Evolutionary conservation across 352 stramenopile genomes (phyloP).

Genomic region (Pythium periplocum): DNA sequence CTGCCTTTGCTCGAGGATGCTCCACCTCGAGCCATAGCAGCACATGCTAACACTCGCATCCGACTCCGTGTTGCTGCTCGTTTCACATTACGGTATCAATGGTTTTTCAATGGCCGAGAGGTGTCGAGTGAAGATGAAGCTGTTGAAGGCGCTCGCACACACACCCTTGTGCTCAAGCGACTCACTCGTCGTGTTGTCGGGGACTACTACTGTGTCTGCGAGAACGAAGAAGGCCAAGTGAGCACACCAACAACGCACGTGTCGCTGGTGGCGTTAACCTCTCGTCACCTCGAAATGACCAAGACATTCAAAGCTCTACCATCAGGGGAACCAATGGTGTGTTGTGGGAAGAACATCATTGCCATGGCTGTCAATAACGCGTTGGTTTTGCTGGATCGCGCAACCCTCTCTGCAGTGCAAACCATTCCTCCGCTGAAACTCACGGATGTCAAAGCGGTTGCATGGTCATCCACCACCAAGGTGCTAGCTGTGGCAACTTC

Average conservation of each 20-base stretch:
- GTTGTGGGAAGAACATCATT: too few relatives aligned
- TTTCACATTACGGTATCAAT: conserved; percentile 36
- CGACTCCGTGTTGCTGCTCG: conserved; percentile 35
- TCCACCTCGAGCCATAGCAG: conserved; percentile 26
- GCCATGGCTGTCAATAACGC: too few relatives aligned
- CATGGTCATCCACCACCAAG: conserved; percentile 10
- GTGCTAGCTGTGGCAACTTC: conserved; percentile 5
- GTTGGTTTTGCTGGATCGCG: too few relatives aligned
- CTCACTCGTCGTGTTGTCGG: conserved; percentile 39
- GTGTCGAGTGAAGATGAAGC: conserved; percentile 12
- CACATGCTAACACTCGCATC: conserved; percentile 19
- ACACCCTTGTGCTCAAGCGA: conserved; percentile 30
- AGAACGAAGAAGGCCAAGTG: conserved; percentile 51
- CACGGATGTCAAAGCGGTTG: neutral
- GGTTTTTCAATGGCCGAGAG: conserved; percentile 40
- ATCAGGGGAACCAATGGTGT: too few relatives aligned
- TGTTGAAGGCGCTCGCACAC: conserved; percentile 20
- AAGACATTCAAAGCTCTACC: too few relatives aligned
- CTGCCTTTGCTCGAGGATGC: conserved; percentile 27
- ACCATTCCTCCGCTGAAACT: conserved; percentile 5
- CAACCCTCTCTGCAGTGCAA: conserved; percentile 4
- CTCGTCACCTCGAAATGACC: conserved; percentile 10
- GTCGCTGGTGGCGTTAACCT: conserved; percentile 19
- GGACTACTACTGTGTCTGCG: conserved; percentile 56
- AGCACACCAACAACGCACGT: conserved; percentile 32